Base-by-base conservation (phyloP, 805 yeast species). In the Wickerhamiella bombiphila region DNA sequence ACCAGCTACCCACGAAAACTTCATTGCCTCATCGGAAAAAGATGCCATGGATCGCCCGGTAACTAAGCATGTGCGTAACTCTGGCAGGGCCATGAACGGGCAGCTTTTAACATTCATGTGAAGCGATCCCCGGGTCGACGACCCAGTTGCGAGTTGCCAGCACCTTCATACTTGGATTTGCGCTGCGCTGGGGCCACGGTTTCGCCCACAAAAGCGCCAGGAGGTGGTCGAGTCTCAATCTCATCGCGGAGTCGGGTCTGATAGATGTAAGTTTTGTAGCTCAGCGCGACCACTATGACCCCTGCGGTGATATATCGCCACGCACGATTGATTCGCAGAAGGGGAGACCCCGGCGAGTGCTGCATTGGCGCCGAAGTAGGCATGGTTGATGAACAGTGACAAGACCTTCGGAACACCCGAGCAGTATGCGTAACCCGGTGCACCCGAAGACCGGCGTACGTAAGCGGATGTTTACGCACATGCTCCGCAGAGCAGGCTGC, bases 81-180 rank as follows among this genome's bases (percentile, higher is more conserved):
- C n/a, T n/a, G n/a, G n/a, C n/a, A n/a, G 9, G 13, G 11, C 9
- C 26, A 24, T 24, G 26, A 24, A 13, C 26, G 26, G 13, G 26
- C 26, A 13, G 9, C 26, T 24, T 24, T 13, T 28, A 19, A 29
- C 17, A 11, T 3, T 26, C 21, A 43, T 9, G 21, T 22, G 22
- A 49, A 43, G 11, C 49, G 36, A 31, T 49, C 50, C 30, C 53
- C 53, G n/a, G 40, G 29, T 5, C 40, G 38, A 11, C 54, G 47
- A 19, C 54, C 60, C 38, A 58, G 33, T 34, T 46, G 51, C 4
- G 61, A 49, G 45, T 51, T 52, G 3, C 63, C 63, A 2, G 59
- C 63, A 3, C 63, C 63, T 35, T 58, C 57, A 43, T 54, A 58
- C 37, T 48, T 48, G 28, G 57, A 52, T 42, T 51, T 54, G 29